Evolutionary conservation across 306 rosid species (phyloP), one percentile per base, ranked within the genome.

Genomic region (Dryas drummondii): DNA sequence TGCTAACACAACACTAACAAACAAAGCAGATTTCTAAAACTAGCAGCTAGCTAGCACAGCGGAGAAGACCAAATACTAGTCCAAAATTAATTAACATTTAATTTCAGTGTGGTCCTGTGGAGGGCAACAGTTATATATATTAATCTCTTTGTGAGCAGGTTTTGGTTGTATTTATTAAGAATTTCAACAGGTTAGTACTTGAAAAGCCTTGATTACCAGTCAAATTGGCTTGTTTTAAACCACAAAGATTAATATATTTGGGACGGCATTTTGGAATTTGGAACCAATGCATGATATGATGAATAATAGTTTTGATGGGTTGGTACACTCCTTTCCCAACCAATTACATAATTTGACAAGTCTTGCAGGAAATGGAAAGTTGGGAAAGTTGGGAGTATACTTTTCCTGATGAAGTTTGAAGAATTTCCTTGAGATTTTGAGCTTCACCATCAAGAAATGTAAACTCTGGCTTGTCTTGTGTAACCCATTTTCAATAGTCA

Each of bases 191-290:
- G 4, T 6, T 48, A 32, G 72, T 49, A 48, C 48, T 8, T 27
- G 17, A 22, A 68, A 9, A 3, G 72, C 45, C 54, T 15, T 14
- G 41, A 50, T 32, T 68, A 15, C 58, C 72, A 15, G 47, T 50
- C 59, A 68, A 47, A 47, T 10, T 5, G 1, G 71, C 12, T 46
- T 19, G 55, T 51, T 6, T 5, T 19, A 6, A 5, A 66, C 44
- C 27, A 54, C 4, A 54, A 16, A 7, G 15, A 32, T 58, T 8
- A 55, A 46, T 4, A 46, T 4, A 46, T 46, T 57, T 22, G 13
- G 16, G 70, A 8, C 70, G 52, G 70, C 70, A 65, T 12, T 65
- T 9, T 44, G 50, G 52, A 65, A 64, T 16, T 42, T 42, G 8
- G 51, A 64, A 65, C 10, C 1, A 5, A 65, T 63, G 22, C 22